phyloP scores from a whole-genome alignment of 768 basidiomycete genomes.

The Rhodotorula toruloides region DNA sequence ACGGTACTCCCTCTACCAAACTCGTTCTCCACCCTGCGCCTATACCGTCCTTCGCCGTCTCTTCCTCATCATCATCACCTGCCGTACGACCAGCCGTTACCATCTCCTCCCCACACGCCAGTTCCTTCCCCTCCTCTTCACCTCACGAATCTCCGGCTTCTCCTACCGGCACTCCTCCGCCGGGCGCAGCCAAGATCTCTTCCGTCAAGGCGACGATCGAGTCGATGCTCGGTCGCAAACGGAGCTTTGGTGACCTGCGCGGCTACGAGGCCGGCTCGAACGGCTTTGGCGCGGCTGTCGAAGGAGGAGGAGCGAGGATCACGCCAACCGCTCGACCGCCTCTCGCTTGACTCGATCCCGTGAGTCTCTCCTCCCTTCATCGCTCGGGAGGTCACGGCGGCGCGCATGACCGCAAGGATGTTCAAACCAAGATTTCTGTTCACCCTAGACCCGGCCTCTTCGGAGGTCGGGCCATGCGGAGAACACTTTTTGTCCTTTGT shows the following conservation, averaged over 20 bases:
- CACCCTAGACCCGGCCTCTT: conserved; percentile 4
- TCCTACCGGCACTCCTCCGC: conserved; percentile 21
- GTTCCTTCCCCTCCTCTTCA: neutral
- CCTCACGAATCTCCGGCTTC: neutral
- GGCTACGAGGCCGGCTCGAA: neutral
- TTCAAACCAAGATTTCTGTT: conserved; percentile 25
- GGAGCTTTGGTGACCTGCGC: conserved; percentile 15
- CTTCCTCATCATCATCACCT: conserved; percentile 1
- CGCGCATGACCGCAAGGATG: neutral
- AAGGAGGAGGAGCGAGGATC: conserved; percentile 13
- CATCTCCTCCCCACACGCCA: conserved; percentile 33
- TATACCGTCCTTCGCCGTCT: neutral
- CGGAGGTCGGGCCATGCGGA: neutral
- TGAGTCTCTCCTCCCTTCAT: neutral
- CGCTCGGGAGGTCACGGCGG: neutral
- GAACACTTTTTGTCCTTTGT: neutral
- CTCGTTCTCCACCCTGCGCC: conserved; percentile 28
- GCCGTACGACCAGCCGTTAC: conserved; percentile 36
- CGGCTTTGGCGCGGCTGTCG: neutral
- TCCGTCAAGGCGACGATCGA: conserved; percentile 47
- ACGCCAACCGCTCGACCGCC: conserved; percentile 41
- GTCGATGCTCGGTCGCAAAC: conserved; percentile 41
- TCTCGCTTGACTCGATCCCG: neutral
- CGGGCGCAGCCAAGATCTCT: conserved; percentile 35
- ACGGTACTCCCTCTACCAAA: conserved; percentile 28